These are phyloP conservation scores for Sporothrix globosa DNA, from an alignment of 2,329 filamentous ascomycete species.

Conservation along the genomic window DNA sequence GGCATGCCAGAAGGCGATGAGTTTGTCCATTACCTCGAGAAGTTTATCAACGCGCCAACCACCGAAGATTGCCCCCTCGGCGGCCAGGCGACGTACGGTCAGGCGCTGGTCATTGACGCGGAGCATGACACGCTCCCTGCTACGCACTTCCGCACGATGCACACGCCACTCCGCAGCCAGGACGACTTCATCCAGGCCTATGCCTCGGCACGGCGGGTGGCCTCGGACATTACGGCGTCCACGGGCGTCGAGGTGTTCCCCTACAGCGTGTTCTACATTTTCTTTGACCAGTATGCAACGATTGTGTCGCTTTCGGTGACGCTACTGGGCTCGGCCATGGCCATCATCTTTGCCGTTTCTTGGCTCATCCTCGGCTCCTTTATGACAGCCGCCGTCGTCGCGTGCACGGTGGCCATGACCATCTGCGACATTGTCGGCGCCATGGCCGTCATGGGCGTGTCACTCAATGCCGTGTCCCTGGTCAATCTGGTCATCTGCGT, in stretches of 20 bases:
- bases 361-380: slow-evolving; percentile 81
- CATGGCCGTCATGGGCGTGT: slow-evolving; percentile 87
- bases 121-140: slow-evolving; percentile 70
- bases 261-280: slow-evolving; percentile 97
- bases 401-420: slow-evolving; percentile 87
- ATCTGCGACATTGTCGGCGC: slow-evolving; percentile 92
- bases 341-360: slow-evolving; percentile 81
- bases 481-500: slow-evolving; percentile 98
- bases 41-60: slow-evolving; percentile 80
- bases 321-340: slow-evolving; percentile 80
- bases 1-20: slow-evolving; percentile 95
- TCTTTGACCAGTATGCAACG: slow-evolving; percentile 93
- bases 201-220: slow-evolving; percentile 83
- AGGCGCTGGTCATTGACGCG: slow-evolving; percentile 77
- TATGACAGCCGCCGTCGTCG: slow-evolving; percentile 78
- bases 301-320: slow-evolving; percentile 80
- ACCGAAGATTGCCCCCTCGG: slow-evolving; percentile 84
- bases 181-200: slow-evolving; percentile 92
- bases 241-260: slow-evolving; percentile 87
- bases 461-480: slow-evolving; percentile 89
- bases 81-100: slow-evolving; percentile 83
- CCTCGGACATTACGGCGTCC: slow-evolving; percentile 69
- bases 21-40: slow-evolving; percentile 81
- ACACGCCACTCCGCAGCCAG: slow-evolving; percentile 84
- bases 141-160: slow-evolving; percentile 88